Evolutionary conservation across 768 basidiomycete species (phyloP).

Genomic region (Paxillus rubicundulus): DNA sequence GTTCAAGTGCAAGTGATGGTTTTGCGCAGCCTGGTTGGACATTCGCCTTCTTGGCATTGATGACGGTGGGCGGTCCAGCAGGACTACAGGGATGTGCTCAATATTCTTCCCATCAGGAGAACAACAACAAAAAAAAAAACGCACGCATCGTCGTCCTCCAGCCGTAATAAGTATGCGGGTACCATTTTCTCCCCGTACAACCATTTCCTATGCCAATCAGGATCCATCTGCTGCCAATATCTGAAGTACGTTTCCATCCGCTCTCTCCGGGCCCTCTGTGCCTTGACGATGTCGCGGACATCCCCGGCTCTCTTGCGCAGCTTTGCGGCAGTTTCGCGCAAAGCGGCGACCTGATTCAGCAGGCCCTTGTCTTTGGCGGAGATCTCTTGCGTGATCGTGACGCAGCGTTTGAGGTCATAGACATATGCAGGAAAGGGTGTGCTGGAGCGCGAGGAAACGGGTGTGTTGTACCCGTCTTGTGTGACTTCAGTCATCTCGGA

Average conservation of each 20-base stretch:
- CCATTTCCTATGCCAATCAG: constrained; percentile 26
- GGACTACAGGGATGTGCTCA: constrained; percentile 4
- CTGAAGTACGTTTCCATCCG: constrained; percentile 27
- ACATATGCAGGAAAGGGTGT: constrained; percentile 19
- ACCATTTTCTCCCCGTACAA: constrained; percentile 15
- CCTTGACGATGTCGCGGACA: constrained; percentile 21
- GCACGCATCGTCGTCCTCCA: constrained; percentile 3
- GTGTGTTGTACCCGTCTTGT: constrained; percentile 18
- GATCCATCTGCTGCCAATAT: constrained; percentile 27
- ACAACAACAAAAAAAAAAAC: not conserved
- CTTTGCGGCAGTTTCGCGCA: constrained; percentile 17
- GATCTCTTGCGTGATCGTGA: constrained; percentile 27
- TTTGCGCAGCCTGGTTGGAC: not conserved
- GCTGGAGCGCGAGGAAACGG: constrained; percentile 21
- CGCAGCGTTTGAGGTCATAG: constrained; percentile 19
- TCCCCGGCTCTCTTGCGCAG: constrained; percentile 20
- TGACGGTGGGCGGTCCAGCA: constrained; percentile 7
- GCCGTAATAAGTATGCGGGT: not conserved
- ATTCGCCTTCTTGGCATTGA: not conserved
- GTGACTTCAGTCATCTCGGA: constrained; percentile 24
- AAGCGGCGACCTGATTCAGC: constrained; percentile 6
- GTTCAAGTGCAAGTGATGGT: constrained; percentile 1
- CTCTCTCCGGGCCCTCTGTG: constrained; percentile 22
- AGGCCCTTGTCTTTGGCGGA: constrained; percentile 15
- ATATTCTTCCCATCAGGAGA: not conserved